Conservation (phyloP, 163 green algal species). For the Chlorella variabilis region DNA sequence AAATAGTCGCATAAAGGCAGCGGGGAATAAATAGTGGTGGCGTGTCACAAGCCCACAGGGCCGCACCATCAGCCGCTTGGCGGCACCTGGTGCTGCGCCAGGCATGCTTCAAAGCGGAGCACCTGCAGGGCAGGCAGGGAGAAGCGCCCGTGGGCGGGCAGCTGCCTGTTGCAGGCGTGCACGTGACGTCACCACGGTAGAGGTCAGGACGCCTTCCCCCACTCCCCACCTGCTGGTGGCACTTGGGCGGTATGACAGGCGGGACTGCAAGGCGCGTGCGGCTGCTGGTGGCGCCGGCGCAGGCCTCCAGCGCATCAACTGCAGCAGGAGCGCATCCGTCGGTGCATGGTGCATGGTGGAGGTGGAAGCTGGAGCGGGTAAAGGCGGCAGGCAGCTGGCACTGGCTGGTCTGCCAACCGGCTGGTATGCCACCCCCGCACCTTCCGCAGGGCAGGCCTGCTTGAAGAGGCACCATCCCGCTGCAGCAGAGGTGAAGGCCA, state of each 20-base stretch:
- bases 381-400: no score
- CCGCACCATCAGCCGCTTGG: no score
- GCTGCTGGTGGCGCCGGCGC: neutral
- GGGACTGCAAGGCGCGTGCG: neutral
- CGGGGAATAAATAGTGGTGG: no score
- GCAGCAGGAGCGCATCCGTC: neutral
- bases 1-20: no score
- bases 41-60: no score
- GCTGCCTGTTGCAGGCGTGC: no score
- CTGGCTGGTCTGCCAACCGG: no score
- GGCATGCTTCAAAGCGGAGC: conserved; percentile 1
- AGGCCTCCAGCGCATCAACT: conserved; percentile 34
- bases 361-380: neutral
- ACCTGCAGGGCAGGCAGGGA: conserved; percentile 1
- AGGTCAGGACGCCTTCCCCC: no score
- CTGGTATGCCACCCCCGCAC: no score
- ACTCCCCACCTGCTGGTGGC: neutral
- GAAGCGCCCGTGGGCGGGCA: no score
- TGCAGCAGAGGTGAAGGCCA: no score
- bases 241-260: neutral
- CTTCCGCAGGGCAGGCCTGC: conserved; percentile 26
- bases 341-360: neutral
- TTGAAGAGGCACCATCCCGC: conserved; percentile 35
- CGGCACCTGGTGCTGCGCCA: neutral
- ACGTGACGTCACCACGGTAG: no score